Base-by-base conservation (phyloP, 331 rosid genomes). In the Acacia concinna region DNA sequence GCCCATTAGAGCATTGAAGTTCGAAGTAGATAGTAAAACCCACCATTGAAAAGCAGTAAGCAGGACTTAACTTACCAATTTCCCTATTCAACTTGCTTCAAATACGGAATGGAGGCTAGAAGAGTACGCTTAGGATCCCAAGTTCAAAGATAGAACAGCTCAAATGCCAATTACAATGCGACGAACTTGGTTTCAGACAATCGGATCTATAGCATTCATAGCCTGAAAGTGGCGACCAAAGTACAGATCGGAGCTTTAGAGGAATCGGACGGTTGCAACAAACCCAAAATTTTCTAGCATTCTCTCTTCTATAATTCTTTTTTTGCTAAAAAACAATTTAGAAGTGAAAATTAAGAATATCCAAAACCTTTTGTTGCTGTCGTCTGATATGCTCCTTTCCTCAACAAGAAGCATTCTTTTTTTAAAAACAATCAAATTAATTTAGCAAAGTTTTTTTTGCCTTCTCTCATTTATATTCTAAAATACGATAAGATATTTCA, bases 171-270 rank as follows among this genome's bases (percentile, higher is more conserved):
- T 49, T 56, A 60, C 88, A 83, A 82, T 65, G 86, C 81, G 77
- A 81, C 80, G 83, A 88, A 81, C 77, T 87, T 44, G 27, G 88
- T 30, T 59, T 71, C 52, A 52, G 81, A 81, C 73, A 74, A 62
- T 79, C 84, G 96, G 92, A 89, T 92, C 96, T 86, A 84, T 80
- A 82, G 85, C 92, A 82, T 84, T 82, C 69, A 68, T 76, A 74
- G 82, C 82, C 79, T 49, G 71, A 83, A 76, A 80, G 23, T 77
- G 56, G 78, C 40, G 46, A 79, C 83, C 78, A 44, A 73, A 79
- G 87, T 78, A 82, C 86, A 86, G 91, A 93, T 92, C 88, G 81
- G 78, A 83, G 81, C 52, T 38, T 73, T 54, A 82, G 49, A 70
- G 72, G 71, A 84, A 79, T 78, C 85, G 88, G 84, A 88, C 85